Conservation (phyloP, 495 filamentous ascomycete genomes). For the Monascus purpureus region DNA sequence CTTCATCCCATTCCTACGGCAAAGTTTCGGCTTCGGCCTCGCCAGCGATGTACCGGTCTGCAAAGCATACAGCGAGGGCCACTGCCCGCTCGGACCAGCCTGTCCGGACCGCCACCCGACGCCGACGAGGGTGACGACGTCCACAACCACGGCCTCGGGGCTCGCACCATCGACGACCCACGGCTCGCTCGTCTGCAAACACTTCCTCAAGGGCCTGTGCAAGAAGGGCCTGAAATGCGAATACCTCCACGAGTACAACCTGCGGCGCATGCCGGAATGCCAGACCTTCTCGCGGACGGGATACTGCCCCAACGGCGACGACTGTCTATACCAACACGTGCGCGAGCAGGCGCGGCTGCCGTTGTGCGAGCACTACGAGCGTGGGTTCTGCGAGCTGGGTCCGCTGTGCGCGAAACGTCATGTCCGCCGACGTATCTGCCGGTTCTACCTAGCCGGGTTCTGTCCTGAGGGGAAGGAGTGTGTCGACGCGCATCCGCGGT, state of each 20-base stretch:
- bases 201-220: conserved; percentile 93
- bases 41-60: conserved; percentile 61
- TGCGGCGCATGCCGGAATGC: conserved; percentile 95
- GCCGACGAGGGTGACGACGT: conserved; percentile 30
- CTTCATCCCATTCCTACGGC: conserved; percentile 61
- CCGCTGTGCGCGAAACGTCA: conserved; percentile 78
- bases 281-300: conserved; percentile 79
- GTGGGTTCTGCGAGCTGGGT: conserved; percentile 88
- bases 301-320: conserved; percentile 91
- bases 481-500: conserved; percentile 69
- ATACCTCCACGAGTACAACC: conserved; percentile 96
- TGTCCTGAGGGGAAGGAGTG: conserved; percentile 77
- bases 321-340: conserved; percentile 91
- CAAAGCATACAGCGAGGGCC: conserved; percentile 63
- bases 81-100: conserved; percentile 61
- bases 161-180: conserved; percentile 35
- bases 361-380: conserved; percentile 85
- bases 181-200: conserved; percentile 81
- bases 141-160: conserved; percentile 40
- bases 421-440: conserved; percentile 57
- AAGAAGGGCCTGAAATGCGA: conserved; percentile 94
- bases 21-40: conserved; percentile 65
- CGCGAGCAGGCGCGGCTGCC: conserved; percentile 68
- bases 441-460: conserved; percentile 86
- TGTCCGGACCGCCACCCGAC: conserved; percentile 57